phyloP scores from a whole-genome alignment of 371 early-diverging fungal species.

The Apophysomyces trapeziformis region DNA sequence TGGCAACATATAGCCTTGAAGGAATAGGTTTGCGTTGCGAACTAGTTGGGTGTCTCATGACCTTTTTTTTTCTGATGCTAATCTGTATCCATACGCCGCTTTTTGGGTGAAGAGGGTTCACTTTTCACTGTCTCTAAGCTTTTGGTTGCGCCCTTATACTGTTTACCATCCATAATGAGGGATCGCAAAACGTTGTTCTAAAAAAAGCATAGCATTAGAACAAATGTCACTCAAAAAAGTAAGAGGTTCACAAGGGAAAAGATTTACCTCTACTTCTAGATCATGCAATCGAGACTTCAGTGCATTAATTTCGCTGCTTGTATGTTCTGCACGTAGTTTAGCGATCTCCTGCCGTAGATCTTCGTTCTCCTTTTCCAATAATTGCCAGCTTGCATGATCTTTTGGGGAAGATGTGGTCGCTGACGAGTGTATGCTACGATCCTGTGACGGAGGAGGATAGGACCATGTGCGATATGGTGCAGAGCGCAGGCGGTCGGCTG shows the following conservation, averaged over 20 bases:
- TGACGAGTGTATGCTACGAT: background rate
- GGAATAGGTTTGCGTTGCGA: background rate
- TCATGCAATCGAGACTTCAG: constrained; percentile 32
- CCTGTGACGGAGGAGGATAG: constrained; percentile 13
- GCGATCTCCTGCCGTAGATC: constrained; percentile 20
- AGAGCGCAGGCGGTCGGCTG: constrained; percentile 13
- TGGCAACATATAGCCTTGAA: background rate
- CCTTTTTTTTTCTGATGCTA: background rate
- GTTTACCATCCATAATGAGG: constrained; percentile 17
- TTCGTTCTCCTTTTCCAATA: constrained; percentile 23
- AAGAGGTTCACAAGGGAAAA: background rate
- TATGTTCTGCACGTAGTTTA: constrained; percentile 8
- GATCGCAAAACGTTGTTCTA: constrained; percentile 35
- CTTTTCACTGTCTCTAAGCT: background rate
- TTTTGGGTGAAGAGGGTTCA: constrained; percentile 2
- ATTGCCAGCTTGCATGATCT: constrained; percentile 11
- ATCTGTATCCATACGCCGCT: constrained; percentile 1
- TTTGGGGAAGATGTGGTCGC: constrained; percentile 13
- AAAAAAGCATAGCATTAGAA: background rate
- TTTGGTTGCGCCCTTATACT: background rate
- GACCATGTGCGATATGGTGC: constrained; percentile 12
- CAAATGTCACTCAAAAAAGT: background rate
- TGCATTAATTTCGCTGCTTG: constrained; percentile 11
- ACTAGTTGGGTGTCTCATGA: too few species aligned
- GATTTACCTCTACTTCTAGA: constrained; percentile 39